Percentiles rank a stretch among this genome's conserved stretches.
These are phyloP conservation scores for Erythrophleum ivorense DNA, from an alignment of 331 rosid species.

Conservation along the genomic window DNA sequence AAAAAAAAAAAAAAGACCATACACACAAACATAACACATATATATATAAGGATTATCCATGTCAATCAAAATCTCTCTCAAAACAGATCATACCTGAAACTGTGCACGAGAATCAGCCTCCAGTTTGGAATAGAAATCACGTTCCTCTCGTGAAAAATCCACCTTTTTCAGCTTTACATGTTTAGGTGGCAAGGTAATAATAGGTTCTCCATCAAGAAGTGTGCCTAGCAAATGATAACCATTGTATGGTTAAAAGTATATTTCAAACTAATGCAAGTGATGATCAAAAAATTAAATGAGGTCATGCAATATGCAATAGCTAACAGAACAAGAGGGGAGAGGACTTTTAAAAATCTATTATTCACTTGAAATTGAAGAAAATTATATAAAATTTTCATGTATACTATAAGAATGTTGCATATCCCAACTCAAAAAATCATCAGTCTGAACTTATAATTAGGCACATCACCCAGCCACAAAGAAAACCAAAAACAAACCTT, in stretches of 20 bases:
- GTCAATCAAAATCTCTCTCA: slow-evolving; percentile 18
- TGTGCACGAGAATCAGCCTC: slow-evolving; percentile 98
- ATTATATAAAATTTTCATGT: background rate
- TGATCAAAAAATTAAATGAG: slow-evolving; percentile 8
- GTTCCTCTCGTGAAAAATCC: slow-evolving; percentile 90
- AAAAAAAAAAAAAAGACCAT: background rate
- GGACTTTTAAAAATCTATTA: background rate
- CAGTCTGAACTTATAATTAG: background rate
- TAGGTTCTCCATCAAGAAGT: slow-evolving; percentile 96
- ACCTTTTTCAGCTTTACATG: slow-evolving; percentile 74
- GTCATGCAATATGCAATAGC: background rate
- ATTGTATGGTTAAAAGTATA: slow-evolving; percentile 27
- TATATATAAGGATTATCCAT: slow-evolving; percentile 18
- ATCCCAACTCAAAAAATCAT: background rate
- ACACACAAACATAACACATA: background rate
- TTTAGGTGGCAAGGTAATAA: slow-evolving; percentile 86
- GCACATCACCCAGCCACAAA: background rate
- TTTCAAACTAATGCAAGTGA: background rate
- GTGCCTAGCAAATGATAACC: slow-evolving; percentile 59
- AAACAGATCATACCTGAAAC: slow-evolving; percentile 69
- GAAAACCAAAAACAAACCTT: background rate
- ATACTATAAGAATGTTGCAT: background rate
- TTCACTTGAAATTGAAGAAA: slow-evolving; percentile 2
- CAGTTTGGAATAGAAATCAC: slow-evolving; percentile 84
- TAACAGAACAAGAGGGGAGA: background rate